A percentile compares a stretch with the other conserved stretches of the same genome.
Conservation (phyloP, 192 early-diverging fungal species). For the Cladochytrium replicatum region DNA sequence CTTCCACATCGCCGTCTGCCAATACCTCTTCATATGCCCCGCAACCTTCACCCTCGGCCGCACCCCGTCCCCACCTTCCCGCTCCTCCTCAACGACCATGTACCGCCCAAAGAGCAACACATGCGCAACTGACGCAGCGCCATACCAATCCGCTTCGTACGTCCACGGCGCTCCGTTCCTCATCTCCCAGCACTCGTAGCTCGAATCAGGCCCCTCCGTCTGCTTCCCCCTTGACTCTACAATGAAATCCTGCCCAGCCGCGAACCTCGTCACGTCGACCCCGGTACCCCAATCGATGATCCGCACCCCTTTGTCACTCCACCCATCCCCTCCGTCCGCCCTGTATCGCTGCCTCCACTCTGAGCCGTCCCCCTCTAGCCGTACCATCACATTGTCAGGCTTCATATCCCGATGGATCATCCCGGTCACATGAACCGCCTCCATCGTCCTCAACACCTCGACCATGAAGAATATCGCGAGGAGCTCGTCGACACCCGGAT, state of each 20-base stretch:
- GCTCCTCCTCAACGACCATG: constrained; percentile 21
- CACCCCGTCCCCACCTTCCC: constrained; percentile 1
- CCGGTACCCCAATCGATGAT: constrained; percentile 29
- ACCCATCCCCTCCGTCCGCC: constrained; percentile 26
- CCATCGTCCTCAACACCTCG: constrained; percentile 30
- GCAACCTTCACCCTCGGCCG: constrained; percentile 7
- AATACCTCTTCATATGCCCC: constrained; percentile 22
- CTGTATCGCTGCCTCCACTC: constrained; percentile 29
- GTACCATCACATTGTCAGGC: constrained; percentile 36
- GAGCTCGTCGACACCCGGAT: constrained; percentile 30
- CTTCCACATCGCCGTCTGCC: constrained; percentile 33
- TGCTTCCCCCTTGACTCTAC: not conserved
- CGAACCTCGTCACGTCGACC: constrained; percentile 30
- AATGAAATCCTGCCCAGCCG: constrained; percentile 13
- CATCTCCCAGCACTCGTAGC: constrained; percentile 40
- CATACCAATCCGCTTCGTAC: constrained; percentile 49
- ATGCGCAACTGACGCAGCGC: constrained; percentile 32
- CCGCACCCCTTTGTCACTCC: constrained; percentile 26
- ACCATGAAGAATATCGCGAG: constrained; percentile 40
- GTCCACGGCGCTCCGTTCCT: constrained; percentile 23
- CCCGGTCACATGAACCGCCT: constrained; percentile 31
- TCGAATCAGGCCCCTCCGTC: constrained; percentile 7
- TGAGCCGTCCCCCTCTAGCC: constrained; percentile 10
- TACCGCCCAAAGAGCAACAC: constrained; percentile 42
- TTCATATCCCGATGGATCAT: constrained; percentile 42